phyloP scores from a whole-genome alignment of 2,329 filamentous ascomycete genomes.

The Hypoxylon sp. region DNA sequence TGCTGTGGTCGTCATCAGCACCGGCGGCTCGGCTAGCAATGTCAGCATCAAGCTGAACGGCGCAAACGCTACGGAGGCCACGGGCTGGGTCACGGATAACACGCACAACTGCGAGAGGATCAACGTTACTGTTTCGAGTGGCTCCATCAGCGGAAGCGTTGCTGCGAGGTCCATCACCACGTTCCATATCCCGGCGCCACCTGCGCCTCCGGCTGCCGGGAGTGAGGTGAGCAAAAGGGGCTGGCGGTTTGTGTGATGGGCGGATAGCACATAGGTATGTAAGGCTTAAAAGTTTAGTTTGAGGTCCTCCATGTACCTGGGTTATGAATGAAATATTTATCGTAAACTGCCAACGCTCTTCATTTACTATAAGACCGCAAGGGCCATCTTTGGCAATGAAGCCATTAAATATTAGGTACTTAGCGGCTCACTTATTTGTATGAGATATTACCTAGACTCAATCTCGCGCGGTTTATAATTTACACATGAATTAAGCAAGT shows the following conservation, averaged over 20 bases:
- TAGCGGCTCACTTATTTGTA: neutral
- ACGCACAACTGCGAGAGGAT: slow-evolving; percentile 47
- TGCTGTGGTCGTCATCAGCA: slow-evolving; percentile 56
- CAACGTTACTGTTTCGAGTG: slow-evolving; percentile 43
- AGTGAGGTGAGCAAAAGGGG: slow-evolving; percentile 19
- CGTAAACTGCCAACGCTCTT: neutral
- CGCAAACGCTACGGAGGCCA: slow-evolving; percentile 37
- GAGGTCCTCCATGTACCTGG: neutral
- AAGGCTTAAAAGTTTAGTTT: slow-evolving; percentile 3
- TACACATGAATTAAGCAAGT: neutral
- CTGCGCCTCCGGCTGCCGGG: slow-evolving; percentile 28
- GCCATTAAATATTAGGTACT: neutral
- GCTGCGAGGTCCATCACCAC: slow-evolving; percentile 52
- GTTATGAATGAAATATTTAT: slow-evolving; percentile 13
- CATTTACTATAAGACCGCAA: neutral
- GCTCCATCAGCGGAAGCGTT: slow-evolving; percentile 46
- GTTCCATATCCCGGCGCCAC: slow-evolving; percentile 45
- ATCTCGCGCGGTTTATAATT: neutral
- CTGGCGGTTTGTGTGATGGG: slow-evolving; percentile 30
- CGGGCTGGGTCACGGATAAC: slow-evolving; percentile 52
- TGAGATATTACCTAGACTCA: neutral
- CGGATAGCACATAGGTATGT: neutral
- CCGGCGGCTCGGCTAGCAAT: slow-evolving; percentile 37
- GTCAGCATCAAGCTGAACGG: slow-evolving; percentile 40
- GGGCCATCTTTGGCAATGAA: neutral